A percentile compares a stretch with the other conserved stretches of the same genome.
These are phyloP conservation scores for Hondaea fermentalgiana DNA, from an alignment of 108 stramenopile genomes.

Conservation along the genomic window DNA sequence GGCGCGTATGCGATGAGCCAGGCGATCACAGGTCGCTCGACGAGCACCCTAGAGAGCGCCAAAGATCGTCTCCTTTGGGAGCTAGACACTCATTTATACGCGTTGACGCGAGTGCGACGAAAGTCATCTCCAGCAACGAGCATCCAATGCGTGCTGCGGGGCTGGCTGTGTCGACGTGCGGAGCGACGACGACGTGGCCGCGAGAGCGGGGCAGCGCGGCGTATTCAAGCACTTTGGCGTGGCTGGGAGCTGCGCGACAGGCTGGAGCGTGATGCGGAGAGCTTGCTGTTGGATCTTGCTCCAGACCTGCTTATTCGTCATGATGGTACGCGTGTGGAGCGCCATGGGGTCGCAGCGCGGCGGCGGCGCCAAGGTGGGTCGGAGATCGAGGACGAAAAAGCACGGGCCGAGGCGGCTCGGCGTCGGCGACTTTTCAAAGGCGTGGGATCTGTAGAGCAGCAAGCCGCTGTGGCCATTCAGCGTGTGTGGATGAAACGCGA, in stretches of 20 bases:
- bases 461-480: not conserved
- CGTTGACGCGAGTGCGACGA: not conserved
- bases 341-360: too few species aligned
- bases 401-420: too few species aligned
- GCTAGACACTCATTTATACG: not conserved
- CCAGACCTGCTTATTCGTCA: too few species aligned
- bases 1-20: not conserved
- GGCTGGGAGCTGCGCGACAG: not conserved
- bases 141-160: not conserved
- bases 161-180: not conserved
- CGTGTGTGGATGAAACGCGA: not conserved
- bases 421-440: not conserved
- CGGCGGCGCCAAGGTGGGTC: too few species aligned
- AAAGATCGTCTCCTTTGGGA: not conserved
- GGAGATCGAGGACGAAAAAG: too few species aligned
- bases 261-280: too few species aligned
- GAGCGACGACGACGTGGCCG: not conserved
- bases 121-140: not conserved
- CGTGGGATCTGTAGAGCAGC: not conserved
- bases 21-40: not conserved
- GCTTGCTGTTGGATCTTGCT: too few species aligned
- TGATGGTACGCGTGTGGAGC: too few species aligned
- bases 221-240: not conserved
- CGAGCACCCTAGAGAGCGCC: not conserved
- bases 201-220: not conserved